Base-by-base conservation (phyloP, 768 basidiomycete genomes). In the Ramaria sp. region DNA sequence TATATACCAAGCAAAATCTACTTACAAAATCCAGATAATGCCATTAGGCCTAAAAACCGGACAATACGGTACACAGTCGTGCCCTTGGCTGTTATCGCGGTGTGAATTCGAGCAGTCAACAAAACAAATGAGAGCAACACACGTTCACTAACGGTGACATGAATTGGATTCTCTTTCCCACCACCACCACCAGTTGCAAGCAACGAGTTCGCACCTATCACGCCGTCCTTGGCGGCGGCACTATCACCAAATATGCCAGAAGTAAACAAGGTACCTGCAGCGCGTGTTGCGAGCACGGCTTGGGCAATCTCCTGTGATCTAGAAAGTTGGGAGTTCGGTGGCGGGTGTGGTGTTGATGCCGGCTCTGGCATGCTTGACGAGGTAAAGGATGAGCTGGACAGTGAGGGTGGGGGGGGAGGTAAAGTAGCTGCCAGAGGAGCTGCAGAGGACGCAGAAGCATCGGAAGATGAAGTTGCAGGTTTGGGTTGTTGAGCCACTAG, bases 141-240 rank as follows among this genome's bases (percentile, higher is more conserved):
- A 86, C 90, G 79, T 75, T 92, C 88, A 57, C 82, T 81, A 59
- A 93, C 77, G 24, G 88, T 77, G 37, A 93, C 91, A 45, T 86
- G 78, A 30, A 94, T 82, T 5, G 91, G 91, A 56, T 78, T 78
- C 0, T 66, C 66, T 30, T 65, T 71, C 18, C 71, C 69, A 24
- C 75, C 76, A 10, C 75, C 76, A 10, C 70, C 71, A 16, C 71
- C 73, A 48, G 70, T 64, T 56, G 70, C 65, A 47, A 75, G 63
- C 30, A 77, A 56, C 61, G 57, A 59, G 59, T 52, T 45, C 59
- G 56, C 58, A 58, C 57, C 51, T 56, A 47, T 60, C 56, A 42
- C 18, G 15, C 18, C 65, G 54, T 62, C 69, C 56, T 70, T 78
- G 42, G 69, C 68, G 24, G 75, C 71, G 57, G n/a, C n/a, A n/a